These are phyloP conservation scores for Bombardia bombarda DNA, from an alignment of 495 filamentous ascomycete genomes.

Conservation along the genomic window DNA sequence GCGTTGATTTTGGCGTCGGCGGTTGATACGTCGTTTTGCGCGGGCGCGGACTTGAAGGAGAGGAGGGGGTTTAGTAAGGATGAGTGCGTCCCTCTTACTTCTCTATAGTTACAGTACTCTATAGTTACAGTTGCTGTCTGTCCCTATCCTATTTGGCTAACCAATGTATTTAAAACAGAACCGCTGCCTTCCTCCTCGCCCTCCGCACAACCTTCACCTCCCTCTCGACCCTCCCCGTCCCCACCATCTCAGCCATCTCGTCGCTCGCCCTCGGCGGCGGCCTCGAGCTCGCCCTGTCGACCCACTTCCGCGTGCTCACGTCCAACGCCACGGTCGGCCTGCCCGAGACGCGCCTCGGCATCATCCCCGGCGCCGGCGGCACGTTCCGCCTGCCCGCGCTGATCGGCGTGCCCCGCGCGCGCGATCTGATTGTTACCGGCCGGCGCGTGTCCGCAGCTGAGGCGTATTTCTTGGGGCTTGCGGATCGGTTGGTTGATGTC, in stretches of 20 bases:
- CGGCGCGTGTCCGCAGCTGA: conserved; percentile 69
- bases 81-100: conserved; percentile 40
- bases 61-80: conserved; percentile 61
- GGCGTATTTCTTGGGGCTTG: conserved; percentile 76
- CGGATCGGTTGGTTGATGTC: conserved; percentile 73
- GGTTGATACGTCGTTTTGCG: conserved; percentile 77
- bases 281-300: conserved; percentile 81
- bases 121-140: too few species aligned
- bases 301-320: conserved; percentile 75
- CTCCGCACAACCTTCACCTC: conserved; percentile 64
- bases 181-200: conserved; percentile 61
- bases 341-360: conserved; percentile 84
- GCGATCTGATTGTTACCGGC: conserved; percentile 82
- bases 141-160: too few species aligned
- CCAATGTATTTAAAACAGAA: conserved; percentile 37
- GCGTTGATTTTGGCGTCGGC: conserved; percentile 74
- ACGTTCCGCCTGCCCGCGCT: conserved; percentile 75
- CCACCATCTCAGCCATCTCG: conserved; percentile 78
- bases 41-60: conserved; percentile 92
- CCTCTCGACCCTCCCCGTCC: conserved; percentile 67
- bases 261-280: conserved; percentile 84
- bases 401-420: conserved; percentile 65
- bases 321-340: conserved; percentile 68
- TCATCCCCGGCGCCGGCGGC: conserved; percentile 90
- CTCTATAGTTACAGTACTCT: too few species aligned